These are phyloP conservation scores for Puccinia polysora DNA, from an alignment of 1,284 basidiomycete genomes.

Conservation along the genomic window DNA sequence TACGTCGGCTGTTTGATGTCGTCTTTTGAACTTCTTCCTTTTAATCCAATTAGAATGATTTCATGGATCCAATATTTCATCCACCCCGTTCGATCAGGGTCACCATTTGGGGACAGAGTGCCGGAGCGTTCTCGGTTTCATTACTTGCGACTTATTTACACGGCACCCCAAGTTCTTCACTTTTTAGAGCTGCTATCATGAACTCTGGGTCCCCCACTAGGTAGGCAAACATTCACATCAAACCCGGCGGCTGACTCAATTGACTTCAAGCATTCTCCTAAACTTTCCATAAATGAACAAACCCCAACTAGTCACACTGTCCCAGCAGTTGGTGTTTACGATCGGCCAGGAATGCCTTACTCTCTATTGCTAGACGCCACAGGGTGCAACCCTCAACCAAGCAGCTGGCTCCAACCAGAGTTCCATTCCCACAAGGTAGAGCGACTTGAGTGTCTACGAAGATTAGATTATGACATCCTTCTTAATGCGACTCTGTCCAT, in stretches of 20 bases:
- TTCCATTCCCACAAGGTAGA: neutral
- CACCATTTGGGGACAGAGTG: constrained; percentile 41
- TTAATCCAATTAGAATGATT: neutral
- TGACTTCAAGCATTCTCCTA: neutral
- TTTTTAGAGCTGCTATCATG: constrained; percentile 55
- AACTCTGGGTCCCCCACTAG: constrained; percentile 53
- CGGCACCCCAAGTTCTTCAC: constrained; percentile 1
- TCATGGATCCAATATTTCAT: neutral
- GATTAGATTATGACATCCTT: neutral
- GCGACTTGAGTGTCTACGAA: constrained; percentile 34
- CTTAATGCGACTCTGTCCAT: constrained; percentile 17
- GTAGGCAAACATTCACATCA: constrained; percentile 47
- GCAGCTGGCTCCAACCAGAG: neutral
- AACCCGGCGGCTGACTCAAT: too few species aligned
- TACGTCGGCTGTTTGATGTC: neutral
- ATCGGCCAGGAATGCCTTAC: constrained; percentile 47
- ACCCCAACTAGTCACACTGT: constrained; percentile 26
- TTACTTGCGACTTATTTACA: constrained; percentile 22
- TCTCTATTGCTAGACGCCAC: constrained; percentile 42
- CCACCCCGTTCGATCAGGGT: neutral
- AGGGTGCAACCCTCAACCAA: constrained; percentile 1
- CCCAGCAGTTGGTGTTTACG: constrained; percentile 44
- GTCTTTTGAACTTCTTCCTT: neutral
- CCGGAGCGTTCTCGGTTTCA: constrained; percentile 29
- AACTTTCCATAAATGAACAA: constrained; percentile 26